phyloP scores from a whole-genome alignment of 2,329 filamentous ascomycete species.

The Corniculantispora saksenae region DNA sequence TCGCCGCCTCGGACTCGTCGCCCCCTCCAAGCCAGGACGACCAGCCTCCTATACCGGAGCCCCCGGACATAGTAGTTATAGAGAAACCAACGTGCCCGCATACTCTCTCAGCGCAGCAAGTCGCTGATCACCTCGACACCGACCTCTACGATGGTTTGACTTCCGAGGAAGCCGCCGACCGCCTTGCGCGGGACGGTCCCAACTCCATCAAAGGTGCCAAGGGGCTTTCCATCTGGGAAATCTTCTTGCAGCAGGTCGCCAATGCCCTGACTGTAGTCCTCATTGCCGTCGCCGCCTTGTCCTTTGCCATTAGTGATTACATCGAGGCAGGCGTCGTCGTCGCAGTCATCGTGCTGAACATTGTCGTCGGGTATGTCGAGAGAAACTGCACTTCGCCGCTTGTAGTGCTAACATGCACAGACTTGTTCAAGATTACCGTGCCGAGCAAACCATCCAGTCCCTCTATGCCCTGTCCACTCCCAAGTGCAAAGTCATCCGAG shows the following conservation, averaged over 20 bases:
- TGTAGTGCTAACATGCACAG: conserved; percentile 32
- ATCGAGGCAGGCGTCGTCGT: conserved; percentile 65
- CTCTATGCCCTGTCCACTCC: conserved; percentile 59
- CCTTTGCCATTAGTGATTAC: conserved; percentile 65
- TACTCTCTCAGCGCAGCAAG: conserved; percentile 36
- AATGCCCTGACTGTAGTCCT: conserved; percentile 77
- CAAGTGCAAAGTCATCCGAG: conserved; percentile 59
- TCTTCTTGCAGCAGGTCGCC: conserved; percentile 74
- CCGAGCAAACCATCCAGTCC: conserved; percentile 63
- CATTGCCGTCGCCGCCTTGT: conserved; percentile 71
- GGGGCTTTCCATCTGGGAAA: conserved; percentile 72
- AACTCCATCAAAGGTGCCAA: conserved; percentile 73
- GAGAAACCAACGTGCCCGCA: conserved; percentile 38
- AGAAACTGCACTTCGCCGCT: too few species aligned
- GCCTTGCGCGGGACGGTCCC: conserved; percentile 65
- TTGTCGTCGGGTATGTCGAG: conserved; percentile 59
- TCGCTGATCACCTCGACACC: conserved; percentile 43
- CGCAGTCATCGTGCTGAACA: conserved; percentile 67
- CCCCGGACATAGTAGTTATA: conserved; percentile 36
- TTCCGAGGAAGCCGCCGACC: conserved; percentile 62
- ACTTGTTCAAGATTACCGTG: conserved; percentile 61
- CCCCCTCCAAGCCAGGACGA: conserved; percentile 38
- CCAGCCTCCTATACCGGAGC: conserved; percentile 42
- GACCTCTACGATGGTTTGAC: conserved; percentile 61
- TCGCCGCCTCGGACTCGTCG: conserved; percentile 39